A percentile compares a stretch with the other conserved stretches of the same genome.
Evolutionary conservation across 2,329 filamentous ascomycete genomes (phyloP).

Genomic region (Karstenula rhodostoma): DNA sequence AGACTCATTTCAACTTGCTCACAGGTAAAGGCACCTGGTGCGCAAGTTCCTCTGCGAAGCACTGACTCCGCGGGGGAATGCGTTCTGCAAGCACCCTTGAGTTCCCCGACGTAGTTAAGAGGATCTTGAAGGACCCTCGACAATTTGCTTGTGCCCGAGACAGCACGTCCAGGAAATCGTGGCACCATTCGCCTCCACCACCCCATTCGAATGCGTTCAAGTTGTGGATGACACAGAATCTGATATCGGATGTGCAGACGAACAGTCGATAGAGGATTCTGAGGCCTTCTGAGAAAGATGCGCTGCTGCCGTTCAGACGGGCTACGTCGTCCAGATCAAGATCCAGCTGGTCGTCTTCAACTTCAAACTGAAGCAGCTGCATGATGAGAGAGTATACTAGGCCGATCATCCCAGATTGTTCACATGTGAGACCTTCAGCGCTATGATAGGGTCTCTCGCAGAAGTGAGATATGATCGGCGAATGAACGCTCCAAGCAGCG

Average conservation of each 20-base stretch:
- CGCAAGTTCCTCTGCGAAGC: background rate
- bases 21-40: background rate
- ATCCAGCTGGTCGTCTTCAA: background rate
- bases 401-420: background rate
- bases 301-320: background rate
- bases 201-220: background rate
- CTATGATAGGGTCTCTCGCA: slow-evolving; percentile 17
- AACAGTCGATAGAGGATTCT: background rate
- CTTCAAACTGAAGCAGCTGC: background rate
- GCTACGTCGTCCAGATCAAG: background rate
- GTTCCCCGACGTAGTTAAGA: background rate
- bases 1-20: no score
- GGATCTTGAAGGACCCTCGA: background rate
- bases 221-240: no score
- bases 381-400: background rate
- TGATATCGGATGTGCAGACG: no score
- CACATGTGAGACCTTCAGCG: background rate
- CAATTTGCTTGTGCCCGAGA: background rate
- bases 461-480: slow-evolving; percentile 28
- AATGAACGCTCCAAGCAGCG: slow-evolving; percentile 22
- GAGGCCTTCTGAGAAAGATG: background rate
- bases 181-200: slow-evolving; percentile 1
- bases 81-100: background rate
- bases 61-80: background rate
- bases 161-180: slow-evolving; percentile 3